Conservation (phyloP, 2,329 filamentous ascomycete genomes). For the Calonectria pseudoreteaudii region DNA sequence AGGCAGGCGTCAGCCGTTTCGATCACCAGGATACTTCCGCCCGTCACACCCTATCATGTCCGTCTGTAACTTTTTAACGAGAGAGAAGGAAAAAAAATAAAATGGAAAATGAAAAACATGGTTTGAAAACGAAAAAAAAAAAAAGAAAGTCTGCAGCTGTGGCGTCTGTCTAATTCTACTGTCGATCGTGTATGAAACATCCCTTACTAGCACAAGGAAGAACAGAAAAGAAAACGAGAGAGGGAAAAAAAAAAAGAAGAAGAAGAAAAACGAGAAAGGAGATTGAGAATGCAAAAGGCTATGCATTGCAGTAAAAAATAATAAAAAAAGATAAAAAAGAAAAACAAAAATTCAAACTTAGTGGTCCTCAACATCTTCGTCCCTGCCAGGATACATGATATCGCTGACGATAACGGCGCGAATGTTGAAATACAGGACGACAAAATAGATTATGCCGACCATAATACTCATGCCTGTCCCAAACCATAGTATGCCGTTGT, state of each 20-base stretch:
- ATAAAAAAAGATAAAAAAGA: not conserved
- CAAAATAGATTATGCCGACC: slow-evolving; percentile 54
- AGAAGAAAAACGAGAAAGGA: not conserved
- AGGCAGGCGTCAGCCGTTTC: not conserved
- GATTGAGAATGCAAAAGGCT: not conserved
- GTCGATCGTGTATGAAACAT: not conserved
- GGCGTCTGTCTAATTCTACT: slow-evolving; percentile 2
- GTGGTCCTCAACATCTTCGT: slow-evolving; percentile 65
- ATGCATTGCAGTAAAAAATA: not conserved
- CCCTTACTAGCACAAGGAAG: not conserved
- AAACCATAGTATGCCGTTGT: slow-evolving; percentile 59
- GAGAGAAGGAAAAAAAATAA: not conserved
- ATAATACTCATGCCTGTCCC: slow-evolving; percentile 64
- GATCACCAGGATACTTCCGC: not conserved
- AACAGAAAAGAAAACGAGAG: not conserved
- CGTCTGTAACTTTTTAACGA: not conserved
- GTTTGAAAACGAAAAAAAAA: not conserved
- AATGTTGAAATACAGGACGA: slow-evolving; percentile 57
- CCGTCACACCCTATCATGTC: not conserved
- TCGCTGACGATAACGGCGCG: slow-evolving; percentile 63
- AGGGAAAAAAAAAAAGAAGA: too few species aligned
- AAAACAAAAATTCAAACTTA: slow-evolving; percentile 31
- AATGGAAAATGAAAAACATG: not conserved
- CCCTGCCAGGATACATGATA: slow-evolving; percentile 66
- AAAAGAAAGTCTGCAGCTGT: not conserved